Percentiles rank a stretch among this genome's conserved stretches.
Conservation (phyloP, 768 basidiomycete species). For the Russula olivacea region DNA sequence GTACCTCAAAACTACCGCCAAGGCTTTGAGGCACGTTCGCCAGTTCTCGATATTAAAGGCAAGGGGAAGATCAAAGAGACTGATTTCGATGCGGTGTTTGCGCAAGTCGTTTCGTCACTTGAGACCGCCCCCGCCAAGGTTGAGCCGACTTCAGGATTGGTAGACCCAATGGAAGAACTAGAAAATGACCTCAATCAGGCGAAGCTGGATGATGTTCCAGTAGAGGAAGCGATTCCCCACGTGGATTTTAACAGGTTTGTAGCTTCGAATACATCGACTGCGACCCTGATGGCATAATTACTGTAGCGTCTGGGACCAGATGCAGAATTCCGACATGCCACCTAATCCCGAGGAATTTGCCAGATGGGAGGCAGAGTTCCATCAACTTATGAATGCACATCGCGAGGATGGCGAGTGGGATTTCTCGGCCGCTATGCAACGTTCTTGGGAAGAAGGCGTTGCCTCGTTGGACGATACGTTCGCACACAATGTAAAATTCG, state of each 20-base stretch:
- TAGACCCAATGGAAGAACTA: conserved; percentile 46
- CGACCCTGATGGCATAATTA: not conserved
- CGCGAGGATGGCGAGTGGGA: conserved; percentile 55
- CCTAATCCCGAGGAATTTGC: conserved; percentile 59
- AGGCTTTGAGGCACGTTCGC: conserved; percentile 21
- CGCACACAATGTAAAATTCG: conserved; percentile 43
- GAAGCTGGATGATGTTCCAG: conserved; percentile 23
- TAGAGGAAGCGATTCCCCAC: conserved; percentile 23
- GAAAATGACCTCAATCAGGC: conserved; percentile 34
- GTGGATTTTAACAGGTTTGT: conserved; percentile 53
- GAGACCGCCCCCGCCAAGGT: conserved; percentile 36
- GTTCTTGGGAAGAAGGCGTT: conserved; percentile 44
- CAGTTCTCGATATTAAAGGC: conserved; percentile 39
- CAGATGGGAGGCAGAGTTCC: conserved; percentile 81
- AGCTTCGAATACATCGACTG: no score
- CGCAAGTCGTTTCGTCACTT: conserved; percentile 54
- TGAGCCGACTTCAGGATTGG: conserved; percentile 22
- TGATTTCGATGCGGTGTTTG: conserved; percentile 85
- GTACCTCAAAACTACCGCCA: conserved; percentile 23
- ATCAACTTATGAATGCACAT: conserved; percentile 64
- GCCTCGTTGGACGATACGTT: conserved; percentile 31
- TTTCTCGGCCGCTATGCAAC: conserved; percentile 52
- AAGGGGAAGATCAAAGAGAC: conserved; percentile 77
- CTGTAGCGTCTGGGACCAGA: conserved; percentile 55
- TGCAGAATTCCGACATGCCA: conserved; percentile 52